Evolutionary conservation across 1,139 yeast genomes (phyloP).

Genomic region (Geotrichum cucujoidarum): DNA sequence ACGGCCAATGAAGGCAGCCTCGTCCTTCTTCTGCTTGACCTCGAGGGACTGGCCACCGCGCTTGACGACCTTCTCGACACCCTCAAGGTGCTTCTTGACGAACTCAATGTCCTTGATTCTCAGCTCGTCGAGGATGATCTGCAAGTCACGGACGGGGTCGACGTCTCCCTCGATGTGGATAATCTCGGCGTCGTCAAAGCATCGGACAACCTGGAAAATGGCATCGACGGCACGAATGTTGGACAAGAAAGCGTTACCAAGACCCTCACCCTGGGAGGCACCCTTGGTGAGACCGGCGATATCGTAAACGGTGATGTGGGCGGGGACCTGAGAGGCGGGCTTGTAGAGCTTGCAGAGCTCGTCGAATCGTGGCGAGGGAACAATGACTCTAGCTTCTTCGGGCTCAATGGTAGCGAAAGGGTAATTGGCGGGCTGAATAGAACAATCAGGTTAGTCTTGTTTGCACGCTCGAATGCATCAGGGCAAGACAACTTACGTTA

Average conservation of each 20-base stretch:
- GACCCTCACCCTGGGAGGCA: constrained; percentile 96
- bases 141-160: constrained; percentile 91
- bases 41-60: constrained; percentile 96
- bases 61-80: constrained; percentile 69
- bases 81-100: constrained; percentile 84
- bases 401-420: constrained; percentile 99
- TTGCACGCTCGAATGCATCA: not conserved
- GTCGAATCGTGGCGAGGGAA: constrained; percentile 89
- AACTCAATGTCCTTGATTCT: constrained; percentile 96
- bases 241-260: constrained; percentile 96
- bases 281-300: constrained; percentile 98
- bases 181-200: constrained; percentile 96
- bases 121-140: constrained; percentile 85
- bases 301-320: constrained; percentile 88
- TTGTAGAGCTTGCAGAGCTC: constrained; percentile 65
- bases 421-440: constrained; percentile 72
- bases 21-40: constrained; percentile 91
- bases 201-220: constrained; percentile 94
- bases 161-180: constrained; percentile 98
- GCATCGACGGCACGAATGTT: constrained; percentile 98
- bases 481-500: constrained; percentile 43
- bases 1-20: constrained; percentile 71
- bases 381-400: constrained; percentile 96
- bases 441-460: not conserved
- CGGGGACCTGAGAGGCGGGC: constrained; percentile 87